Evolutionary conservation across 2,329 filamentous ascomycete genomes (phyloP).

Genomic region (Aspergillus pseudoviridinutans): DNA sequence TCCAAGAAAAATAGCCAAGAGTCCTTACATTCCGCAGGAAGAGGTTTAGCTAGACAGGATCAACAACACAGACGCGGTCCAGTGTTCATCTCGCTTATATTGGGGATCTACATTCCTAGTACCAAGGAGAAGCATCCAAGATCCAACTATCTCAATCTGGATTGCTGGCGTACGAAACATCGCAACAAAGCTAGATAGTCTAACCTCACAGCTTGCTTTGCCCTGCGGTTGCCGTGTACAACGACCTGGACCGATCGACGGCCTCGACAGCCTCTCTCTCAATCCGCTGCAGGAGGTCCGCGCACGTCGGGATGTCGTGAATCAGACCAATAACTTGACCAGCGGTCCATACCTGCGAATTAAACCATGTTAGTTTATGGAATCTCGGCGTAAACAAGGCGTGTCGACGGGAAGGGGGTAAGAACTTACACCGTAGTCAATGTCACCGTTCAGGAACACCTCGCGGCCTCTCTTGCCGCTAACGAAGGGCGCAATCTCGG

Average conservation of each 20-base stretch:
- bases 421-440: constrained; percentile 75
- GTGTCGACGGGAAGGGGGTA: background rate
- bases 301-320: constrained; percentile 75
- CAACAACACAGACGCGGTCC: background rate
- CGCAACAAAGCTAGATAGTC: background rate
- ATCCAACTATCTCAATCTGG: background rate
- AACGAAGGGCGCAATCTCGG: constrained; percentile 80
- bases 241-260: constrained; percentile 55
- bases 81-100: background rate
- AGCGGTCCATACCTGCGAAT: constrained; percentile 80
- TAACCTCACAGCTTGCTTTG: constrained; percentile 54
- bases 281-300: constrained; percentile 65
- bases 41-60: background rate
- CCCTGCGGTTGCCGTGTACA: constrained; percentile 43
- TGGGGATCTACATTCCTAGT: background rate
- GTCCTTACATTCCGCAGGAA: background rate
- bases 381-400: background rate
- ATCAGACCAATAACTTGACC: constrained; percentile 92
- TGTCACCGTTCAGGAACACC: constrained; percentile 89
- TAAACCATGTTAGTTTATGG: constrained; percentile 8
- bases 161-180: background rate
- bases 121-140: background rate
- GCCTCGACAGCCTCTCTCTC: constrained; percentile 71
- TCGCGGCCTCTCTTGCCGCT: constrained; percentile 86
- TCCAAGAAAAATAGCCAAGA: background rate